phyloP scores from a whole-genome alignment of 129 eudicot species.

The Flaveria robusta region DNA sequence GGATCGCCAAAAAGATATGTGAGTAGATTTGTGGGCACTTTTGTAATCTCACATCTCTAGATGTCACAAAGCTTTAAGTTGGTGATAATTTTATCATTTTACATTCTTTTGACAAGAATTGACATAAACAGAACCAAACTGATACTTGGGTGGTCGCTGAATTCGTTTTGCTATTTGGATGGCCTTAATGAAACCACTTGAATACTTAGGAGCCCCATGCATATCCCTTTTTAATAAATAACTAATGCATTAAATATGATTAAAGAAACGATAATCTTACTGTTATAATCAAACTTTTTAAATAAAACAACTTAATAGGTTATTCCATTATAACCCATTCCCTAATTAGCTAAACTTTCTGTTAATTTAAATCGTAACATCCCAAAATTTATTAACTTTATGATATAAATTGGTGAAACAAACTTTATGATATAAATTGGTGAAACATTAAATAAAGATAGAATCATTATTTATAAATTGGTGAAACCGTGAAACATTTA shows the following conservation, averaged over 20 bases:
- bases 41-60: background rate
- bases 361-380: background rate
- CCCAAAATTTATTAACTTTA: too few species aligned
- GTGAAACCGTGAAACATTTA: too few species aligned
- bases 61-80: background rate
- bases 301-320: background rate
- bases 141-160: background rate
- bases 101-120: background rate
- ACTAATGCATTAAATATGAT: constrained; percentile 1
- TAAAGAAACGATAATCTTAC: background rate
- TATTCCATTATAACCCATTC: background rate
- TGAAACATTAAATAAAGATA: too few species aligned
- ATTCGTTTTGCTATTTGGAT: background rate
- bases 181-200: background rate
- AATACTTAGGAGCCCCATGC: background rate
- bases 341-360: background rate
- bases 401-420: too few species aligned
- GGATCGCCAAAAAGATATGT: background rate
- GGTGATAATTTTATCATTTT: background rate
- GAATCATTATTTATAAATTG: too few species aligned
- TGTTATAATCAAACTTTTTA: background rate
- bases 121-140: background rate
- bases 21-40: background rate
- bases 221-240: background rate
- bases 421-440: too few species aligned